These are phyloP conservation scores for Pseudodiploospora longispora DNA, from an alignment of 2,329 filamentous ascomycete genomes.

Conservation along the genomic window DNA sequence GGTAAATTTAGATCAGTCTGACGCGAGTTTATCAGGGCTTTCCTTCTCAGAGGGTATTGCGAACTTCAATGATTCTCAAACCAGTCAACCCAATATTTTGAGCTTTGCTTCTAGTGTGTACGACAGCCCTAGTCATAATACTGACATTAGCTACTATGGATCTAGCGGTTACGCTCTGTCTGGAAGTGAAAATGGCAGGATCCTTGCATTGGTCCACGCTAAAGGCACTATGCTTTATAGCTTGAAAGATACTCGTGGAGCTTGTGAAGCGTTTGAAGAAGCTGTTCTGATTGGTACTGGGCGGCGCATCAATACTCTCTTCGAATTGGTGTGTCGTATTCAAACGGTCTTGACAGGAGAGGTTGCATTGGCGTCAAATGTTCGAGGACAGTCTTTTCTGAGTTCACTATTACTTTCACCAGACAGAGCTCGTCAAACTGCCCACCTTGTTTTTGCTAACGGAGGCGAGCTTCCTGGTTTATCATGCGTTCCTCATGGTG, in stretches of 20 bases:
- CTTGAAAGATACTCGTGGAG: conserved; percentile 69
- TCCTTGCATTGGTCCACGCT: conserved; percentile 88
- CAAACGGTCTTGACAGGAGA: conserved; percentile 50
- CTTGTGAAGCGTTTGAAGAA: conserved; percentile 87
- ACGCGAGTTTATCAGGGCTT: no score
- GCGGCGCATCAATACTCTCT: conserved; percentile 59
- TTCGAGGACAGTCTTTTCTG: conserved; percentile 5
- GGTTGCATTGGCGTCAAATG: conserved; percentile 7
- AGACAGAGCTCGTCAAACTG: conserved; percentile 73
- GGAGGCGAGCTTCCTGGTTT: conserved; percentile 75
- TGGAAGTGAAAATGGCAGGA: conserved; percentile 81
- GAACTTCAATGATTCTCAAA: not conserved
- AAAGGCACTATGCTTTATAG: conserved; percentile 99
- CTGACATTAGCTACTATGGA: conserved; percentile 20
- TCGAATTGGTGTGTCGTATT: conserved; percentile 70
- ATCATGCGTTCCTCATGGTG: conserved; percentile 59
- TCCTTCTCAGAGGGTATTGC: no score
- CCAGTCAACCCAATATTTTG: no score
- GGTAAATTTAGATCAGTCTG: no score
- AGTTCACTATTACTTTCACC: conserved; percentile 70
- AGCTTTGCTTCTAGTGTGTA: no score
- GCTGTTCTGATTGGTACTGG: conserved; percentile 85
- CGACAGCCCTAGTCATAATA: not conserved
- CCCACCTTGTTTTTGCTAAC: conserved; percentile 70
- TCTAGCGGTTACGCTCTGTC: conserved; percentile 68